Conservation (phyloP, 805 yeast species). For the Barnettozyma sucrosica region DNA sequence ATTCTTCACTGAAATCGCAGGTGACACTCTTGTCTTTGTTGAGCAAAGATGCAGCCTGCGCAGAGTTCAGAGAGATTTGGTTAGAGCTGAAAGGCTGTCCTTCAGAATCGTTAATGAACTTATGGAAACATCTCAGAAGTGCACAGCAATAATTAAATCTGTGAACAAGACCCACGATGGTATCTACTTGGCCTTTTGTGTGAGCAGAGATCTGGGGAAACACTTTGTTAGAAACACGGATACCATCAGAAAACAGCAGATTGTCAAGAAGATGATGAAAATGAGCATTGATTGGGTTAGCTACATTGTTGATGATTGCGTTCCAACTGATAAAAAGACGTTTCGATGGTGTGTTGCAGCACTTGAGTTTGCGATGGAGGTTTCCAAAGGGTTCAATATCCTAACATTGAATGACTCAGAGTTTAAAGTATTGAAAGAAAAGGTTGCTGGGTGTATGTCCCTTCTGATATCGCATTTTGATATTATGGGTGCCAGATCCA, state of each 20-base stretch:
- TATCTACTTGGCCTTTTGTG: constrained; percentile 66
- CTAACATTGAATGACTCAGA: constrained; percentile 73
- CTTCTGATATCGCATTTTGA: constrained; percentile 91
- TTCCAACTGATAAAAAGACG: constrained; percentile 84
- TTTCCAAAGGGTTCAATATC: constrained; percentile 87
- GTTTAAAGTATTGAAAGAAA: constrained; percentile 62
- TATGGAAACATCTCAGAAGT: constrained; percentile 50
- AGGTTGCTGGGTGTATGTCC: constrained; percentile 93
- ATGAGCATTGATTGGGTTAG: constrained; percentile 87
- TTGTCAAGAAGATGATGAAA: constrained; percentile 66
- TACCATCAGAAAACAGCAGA: constrained; percentile 55
- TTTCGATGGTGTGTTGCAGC: constrained; percentile 97
- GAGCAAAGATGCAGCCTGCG: constrained; percentile 68
- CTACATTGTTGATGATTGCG: constrained; percentile 90
- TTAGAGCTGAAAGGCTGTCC: constrained; percentile 57
- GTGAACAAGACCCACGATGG: constrained; percentile 68
- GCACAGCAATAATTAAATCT: constrained; percentile 47
- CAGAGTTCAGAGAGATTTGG: constrained; percentile 67
- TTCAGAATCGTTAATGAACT: constrained; percentile 62
- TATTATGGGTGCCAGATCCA: constrained; percentile 95
- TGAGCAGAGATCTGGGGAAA: constrained; percentile 76
- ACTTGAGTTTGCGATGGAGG: constrained; percentile 90
- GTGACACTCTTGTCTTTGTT: constrained; percentile 47
- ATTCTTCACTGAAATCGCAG: constrained; percentile 51
- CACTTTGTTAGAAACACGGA: constrained; percentile 63